phyloP scores from a whole-genome alignment of 2,329 filamentous ascomycete genomes.

The Kalmusia sp. region DNA sequence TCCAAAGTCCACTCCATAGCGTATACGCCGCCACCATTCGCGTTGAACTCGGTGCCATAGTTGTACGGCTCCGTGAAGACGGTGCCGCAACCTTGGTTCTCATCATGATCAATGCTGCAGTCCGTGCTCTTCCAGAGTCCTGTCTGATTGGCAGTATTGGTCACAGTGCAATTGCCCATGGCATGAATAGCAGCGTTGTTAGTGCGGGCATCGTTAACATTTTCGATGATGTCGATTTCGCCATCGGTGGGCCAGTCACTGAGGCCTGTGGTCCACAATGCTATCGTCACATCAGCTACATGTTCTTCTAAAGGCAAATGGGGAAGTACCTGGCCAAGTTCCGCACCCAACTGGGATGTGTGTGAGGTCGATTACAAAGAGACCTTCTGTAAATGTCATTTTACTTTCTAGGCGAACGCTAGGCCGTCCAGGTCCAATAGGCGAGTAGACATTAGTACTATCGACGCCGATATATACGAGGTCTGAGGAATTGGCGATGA shows the following conservation, averaged over 20 bases:
- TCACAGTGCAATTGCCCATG: constrained; percentile 45
- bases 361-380: constrained; percentile 53
- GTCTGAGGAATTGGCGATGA: constrained; percentile 35
- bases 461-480: constrained; percentile 54
- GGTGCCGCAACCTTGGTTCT: constrained; percentile 28
- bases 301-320: neutral
- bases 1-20: constrained; percentile 68
- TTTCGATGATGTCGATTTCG: constrained; percentile 53
- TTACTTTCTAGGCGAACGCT: constrained; percentile 54
- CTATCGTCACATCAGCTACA: neutral
- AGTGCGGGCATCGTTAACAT: constrained; percentile 42
- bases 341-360: constrained; percentile 58
- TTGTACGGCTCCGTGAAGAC: constrained; percentile 25
- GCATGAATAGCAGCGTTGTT: constrained; percentile 55
- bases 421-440: constrained; percentile 37
- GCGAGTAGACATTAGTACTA: constrained; percentile 31
- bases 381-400: constrained; percentile 51
- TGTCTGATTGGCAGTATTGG: constrained; percentile 45
- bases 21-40: constrained; percentile 47
- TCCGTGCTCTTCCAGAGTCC: constrained; percentile 54
- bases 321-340: constrained; percentile 51
- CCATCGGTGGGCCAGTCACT: constrained; percentile 44
- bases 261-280: constrained; percentile 33
- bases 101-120: constrained; percentile 51
- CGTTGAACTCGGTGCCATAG: constrained; percentile 38